Conservation (phyloP, 768 basidiomycete species). For the Mycena pura region DNA sequence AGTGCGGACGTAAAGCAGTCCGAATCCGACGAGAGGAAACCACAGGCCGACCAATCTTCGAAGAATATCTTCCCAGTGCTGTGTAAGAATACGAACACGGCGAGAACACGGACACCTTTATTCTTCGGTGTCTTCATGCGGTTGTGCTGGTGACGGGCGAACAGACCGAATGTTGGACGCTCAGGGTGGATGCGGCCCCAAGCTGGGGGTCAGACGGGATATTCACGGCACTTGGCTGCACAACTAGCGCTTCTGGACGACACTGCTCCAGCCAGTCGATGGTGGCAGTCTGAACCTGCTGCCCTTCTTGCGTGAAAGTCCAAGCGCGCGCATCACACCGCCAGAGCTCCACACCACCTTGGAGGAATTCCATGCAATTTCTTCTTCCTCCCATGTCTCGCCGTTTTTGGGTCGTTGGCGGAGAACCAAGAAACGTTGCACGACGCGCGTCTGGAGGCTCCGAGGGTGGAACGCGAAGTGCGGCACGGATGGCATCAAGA, state of each 20-base stretch:
- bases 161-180: conserved; percentile 62
- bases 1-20: conserved; percentile 62
- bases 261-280: conserved; percentile 73
- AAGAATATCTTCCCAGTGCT: conserved; percentile 76
- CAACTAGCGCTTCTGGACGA: conserved; percentile 31
- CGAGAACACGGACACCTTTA: conserved; percentile 51
- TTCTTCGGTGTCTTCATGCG: conserved; percentile 45
- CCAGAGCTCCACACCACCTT: conserved; percentile 71
- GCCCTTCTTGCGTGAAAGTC: conserved; percentile 74
- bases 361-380: conserved; percentile 73
- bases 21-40: conserved; percentile 55
- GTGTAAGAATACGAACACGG: conserved; percentile 80
- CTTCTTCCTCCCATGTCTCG: conserved; percentile 60
- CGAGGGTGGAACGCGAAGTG: conserved; percentile 61
- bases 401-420: conserved; percentile 44
- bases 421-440: conserved; percentile 48
- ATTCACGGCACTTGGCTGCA: conserved; percentile 38
- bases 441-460: conserved; percentile 32
- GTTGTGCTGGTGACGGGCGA: conserved; percentile 51
- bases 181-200: conserved; percentile 35
- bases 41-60: conserved; percentile 57
- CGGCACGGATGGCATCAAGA: conserved; percentile 63
- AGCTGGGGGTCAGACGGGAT: conserved; percentile 41
- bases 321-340: conserved; percentile 75
- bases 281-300: conserved; percentile 81